Base-by-base conservation (phyloP, 2,329 filamentous ascomycete genomes). In the Neofusicoccum sp. region DNA sequence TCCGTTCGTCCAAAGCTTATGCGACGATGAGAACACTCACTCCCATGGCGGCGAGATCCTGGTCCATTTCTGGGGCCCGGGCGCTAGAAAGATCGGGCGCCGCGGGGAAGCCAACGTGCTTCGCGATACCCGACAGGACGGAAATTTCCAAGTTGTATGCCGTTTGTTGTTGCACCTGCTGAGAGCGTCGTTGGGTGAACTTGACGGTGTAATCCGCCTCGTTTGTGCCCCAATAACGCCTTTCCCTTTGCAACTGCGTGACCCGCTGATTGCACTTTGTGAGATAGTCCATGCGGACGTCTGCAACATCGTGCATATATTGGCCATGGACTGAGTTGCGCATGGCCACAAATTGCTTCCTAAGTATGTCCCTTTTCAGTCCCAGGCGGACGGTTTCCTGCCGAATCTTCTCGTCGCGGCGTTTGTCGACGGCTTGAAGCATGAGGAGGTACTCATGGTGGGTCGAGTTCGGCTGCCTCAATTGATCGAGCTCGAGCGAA, bases 111-210 rank as follows among this genome's bases (percentile, higher is more conserved):
- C 95, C 95, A 69, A 96, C 88, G 73, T 97, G 93, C 76, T 97
- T 98, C 36, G 93, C 93, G 56, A 98, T 83, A 38, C 93, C 93
- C 5, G 93, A 88, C 61, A 99, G 79, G 30, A 97, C 86, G 0
- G 93, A 96, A 4, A 99, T 93, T 73, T 99, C 95, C 65, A 89
- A 90, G 73, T 96, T 98, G 78, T 98, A 98, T 48, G 93, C 89
- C 53, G 92, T 84, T 67, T 96, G 93, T 64, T 97, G 90, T 63
- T 86, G 83, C 63, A 96, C 84, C 69, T 93, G 90, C 68, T 93
- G 88, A 30, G 87, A 84, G 63, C 87, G 86, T 64, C 88, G 87
- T 54, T 88, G 85, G 6, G 91, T 90, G 71, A 96, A 96, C 58
- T 89, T 86, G 66, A 96, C 85, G 61, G 89, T 87, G 71, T 90